A percentile compares a stretch with the other conserved stretches of the same genome.
Evolutionary conservation across 345 rosid genomes (phyloP).

Genomic region (Isatis tinctoria): DNA sequence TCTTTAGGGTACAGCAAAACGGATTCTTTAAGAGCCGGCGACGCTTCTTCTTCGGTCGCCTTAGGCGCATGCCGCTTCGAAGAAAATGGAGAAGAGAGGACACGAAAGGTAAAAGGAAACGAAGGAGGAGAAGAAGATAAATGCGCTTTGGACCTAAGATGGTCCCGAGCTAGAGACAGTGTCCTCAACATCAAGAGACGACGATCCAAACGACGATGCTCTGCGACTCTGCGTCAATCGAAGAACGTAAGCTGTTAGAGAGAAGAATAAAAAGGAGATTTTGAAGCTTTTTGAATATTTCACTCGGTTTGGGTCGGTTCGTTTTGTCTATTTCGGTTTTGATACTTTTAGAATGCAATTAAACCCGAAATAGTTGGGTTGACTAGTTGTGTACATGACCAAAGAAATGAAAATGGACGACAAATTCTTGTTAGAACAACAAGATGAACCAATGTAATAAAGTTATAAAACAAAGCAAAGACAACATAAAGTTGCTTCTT

Average conservation of each 20-base stretch:
- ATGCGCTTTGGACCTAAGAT: conserved; percentile 16
- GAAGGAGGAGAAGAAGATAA: not conserved
- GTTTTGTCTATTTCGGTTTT: not conserved
- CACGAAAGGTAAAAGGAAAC: conserved; percentile 2
- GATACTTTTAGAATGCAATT: too few relatives aligned
- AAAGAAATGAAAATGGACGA: too few relatives aligned
- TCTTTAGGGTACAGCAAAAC: conserved; percentile 52
- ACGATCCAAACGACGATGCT: not conserved
- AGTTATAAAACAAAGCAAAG: not conserved
- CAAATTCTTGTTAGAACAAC: too few relatives aligned
- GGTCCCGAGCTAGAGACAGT: conserved; percentile 30
- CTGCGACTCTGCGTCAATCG: not conserved
- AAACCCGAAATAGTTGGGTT: too few relatives aligned
- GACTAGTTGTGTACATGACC: too few relatives aligned
- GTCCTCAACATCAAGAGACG: conserved; percentile 36
- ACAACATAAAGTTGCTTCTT: not conserved
- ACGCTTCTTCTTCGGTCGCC: conserved; percentile 2
- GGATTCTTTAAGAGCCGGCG: conserved; percentile 5
- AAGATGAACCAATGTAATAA: not conserved
- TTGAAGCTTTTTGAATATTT: not conserved
- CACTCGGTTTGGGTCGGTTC: not conserved
- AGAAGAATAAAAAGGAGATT: not conserved
- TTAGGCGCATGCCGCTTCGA: conserved; percentile 33
- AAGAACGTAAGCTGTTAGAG: not conserved
- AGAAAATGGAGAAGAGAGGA: conserved; percentile 28